Percentiles rank a stretch among this genome's conserved stretches.
phyloP scores from a whole-genome alignment of 140 eudicot species.

The Ambrosia hybrid region DNA sequence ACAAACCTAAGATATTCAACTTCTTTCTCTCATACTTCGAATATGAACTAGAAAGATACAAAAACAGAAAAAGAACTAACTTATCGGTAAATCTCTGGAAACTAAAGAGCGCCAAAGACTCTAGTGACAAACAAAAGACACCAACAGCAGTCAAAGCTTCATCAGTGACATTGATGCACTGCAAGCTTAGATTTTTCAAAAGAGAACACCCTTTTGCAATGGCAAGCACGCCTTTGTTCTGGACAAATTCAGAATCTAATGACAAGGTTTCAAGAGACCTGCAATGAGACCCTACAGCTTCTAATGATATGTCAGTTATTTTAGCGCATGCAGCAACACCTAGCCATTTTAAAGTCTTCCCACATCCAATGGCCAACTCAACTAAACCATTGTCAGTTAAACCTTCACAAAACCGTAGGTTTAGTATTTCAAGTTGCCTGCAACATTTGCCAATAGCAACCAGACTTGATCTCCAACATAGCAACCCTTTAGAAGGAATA shows the following conservation, averaged over 20 bases:
- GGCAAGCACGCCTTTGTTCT: constrained; percentile 74
- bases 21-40: neutral
- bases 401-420: constrained; percentile 90
- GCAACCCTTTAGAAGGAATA: constrained; percentile 57
- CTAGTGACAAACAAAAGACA: constrained; percentile 59
- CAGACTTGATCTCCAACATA: constrained; percentile 85
- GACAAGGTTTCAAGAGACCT: constrained; percentile 60
- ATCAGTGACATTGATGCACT: constrained; percentile 77
- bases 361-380: constrained; percentile 67
- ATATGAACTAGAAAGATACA: neutral
- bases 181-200: constrained; percentile 70
- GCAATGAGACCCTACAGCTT: constrained; percentile 92
- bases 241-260: constrained; percentile 71
- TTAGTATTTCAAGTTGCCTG: constrained; percentile 71
- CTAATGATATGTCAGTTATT: constrained; percentile 78
- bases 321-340: constrained; percentile 93
- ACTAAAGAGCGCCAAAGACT: constrained; percentile 66
- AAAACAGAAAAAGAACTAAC: constrained; percentile 38
- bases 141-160: constrained; percentile 77
- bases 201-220: constrained; percentile 75
- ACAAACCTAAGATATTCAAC: neutral
- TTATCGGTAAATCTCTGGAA: constrained; percentile 86
- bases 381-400: constrained; percentile 75
- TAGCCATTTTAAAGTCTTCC: constrained; percentile 71
- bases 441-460: constrained; percentile 79